Base-by-base conservation (phyloP, 768 basidiomycete species). In the Heimioporus sp. region DNA sequence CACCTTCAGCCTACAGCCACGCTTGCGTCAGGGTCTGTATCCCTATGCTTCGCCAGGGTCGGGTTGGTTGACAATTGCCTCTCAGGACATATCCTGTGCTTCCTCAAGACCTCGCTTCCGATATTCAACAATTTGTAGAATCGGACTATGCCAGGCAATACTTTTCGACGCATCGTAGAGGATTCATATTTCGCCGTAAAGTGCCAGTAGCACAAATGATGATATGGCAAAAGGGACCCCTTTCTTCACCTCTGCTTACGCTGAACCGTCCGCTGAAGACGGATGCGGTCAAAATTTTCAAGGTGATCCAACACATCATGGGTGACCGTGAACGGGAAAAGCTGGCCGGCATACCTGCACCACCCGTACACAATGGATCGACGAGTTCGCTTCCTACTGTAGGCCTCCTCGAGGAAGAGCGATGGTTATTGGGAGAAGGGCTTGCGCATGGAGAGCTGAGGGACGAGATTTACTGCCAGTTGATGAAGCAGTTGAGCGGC, bases 391-490 rank as follows among this genome's bases (percentile, higher is more conserved):
- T 80, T 34, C 56, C 60, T 19, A 78, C 57, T 38, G 59, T 70
- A 30, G 74, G 75, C 10, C 69, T 88, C 37, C 66, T 94, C 17
- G 92, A 94, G 61, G 92, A 95, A 66, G 88, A 93, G 55, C 77
- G 91, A 19, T 94, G 91, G 90, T 70, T 97, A 53, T 75, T 96
- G 10, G 77, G 81, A 41, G 85, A 90, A 62, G 93, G 90, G 3
- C 76, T 97, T 35, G 67, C 79, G 3, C 83, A 92, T 51, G 85
- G 87, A 11, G 92, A 96, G 70, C 74, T 97, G 60, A 74, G 94
- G 55, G 95, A 98, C 68, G 95, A 97, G 71, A 86, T 95, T 45
- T 98, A 91, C 60, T 94, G 91, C 62, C 95, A 97, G 60, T 58
- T 91, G 21, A 86, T 95, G 82, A 97, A 97, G 65, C 95, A 97